These are phyloP conservation scores for Lipomyces yarrowii DNA, from an alignment of 1,139 yeast genomes.

Conservation along the genomic window DNA sequence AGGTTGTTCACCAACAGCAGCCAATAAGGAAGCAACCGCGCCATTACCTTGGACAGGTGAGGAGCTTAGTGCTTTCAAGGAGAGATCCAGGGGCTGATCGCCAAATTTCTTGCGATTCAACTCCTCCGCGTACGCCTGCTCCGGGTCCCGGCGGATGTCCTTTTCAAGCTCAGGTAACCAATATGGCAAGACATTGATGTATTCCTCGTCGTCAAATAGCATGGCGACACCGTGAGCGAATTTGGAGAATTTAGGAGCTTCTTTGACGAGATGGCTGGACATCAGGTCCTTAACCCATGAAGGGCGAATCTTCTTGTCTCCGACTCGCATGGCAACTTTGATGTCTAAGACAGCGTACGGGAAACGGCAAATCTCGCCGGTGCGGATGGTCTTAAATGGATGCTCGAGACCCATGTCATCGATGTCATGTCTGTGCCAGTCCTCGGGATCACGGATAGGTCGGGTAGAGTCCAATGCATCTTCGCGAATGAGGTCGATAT, in stretches of 20 bases:
- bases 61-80: constrained; percentile 10
- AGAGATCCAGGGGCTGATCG: constrained; percentile 23
- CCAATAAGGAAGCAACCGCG: constrained; percentile 33
- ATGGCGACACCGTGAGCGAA: constrained; percentile 90
- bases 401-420: constrained; percentile 69
- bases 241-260: constrained; percentile 87
- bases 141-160: constrained; percentile 76
- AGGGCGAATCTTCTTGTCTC: constrained; percentile 32
- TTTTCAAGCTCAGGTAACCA: constrained; percentile 92
- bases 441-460: constrained; percentile 85
- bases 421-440: constrained; percentile 92
- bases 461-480: constrained; percentile 81
- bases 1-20: constrained; percentile 32
- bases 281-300: constrained; percentile 89
- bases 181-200: constrained; percentile 85
- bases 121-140: constrained; percentile 67
- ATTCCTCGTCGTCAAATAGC: constrained; percentile 69
- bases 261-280: constrained; percentile 80
- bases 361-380: constrained; percentile 83
- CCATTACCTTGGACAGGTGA: constrained; percentile 14
- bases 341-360: constrained; percentile 93
- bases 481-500: constrained; percentile 83
- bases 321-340: constrained; percentile 53
- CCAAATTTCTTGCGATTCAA: constrained; percentile 29
- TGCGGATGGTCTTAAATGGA: constrained; percentile 73